These are phyloP conservation scores for Penicillium rolfsii DNA, from an alignment of 2,329 filamentous ascomycete genomes.

Conservation along the genomic window DNA sequence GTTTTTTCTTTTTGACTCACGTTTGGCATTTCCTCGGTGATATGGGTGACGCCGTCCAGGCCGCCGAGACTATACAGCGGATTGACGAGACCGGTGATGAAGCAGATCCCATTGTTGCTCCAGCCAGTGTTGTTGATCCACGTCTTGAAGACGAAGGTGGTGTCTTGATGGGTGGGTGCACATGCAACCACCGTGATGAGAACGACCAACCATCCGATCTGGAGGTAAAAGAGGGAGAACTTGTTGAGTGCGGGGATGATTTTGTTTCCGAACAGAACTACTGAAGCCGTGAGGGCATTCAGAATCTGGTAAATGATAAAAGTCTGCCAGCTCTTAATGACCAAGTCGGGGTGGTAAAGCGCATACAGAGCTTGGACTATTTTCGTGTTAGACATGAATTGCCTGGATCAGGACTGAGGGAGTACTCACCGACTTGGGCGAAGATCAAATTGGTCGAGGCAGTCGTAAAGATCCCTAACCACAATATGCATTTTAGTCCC, in stretches of 20 bases:
- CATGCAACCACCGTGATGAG: slow-evolving; percentile 54
- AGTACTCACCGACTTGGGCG: slow-evolving; percentile 1
- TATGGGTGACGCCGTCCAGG: slow-evolving; percentile 55
- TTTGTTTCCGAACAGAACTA: slow-evolving; percentile 55
- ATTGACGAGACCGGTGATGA: slow-evolving; percentile 57
- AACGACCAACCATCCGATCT: slow-evolving; percentile 53
- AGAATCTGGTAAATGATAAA: slow-evolving; percentile 47
- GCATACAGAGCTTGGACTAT: slow-evolving; percentile 42
- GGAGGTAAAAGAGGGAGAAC: slow-evolving; percentile 53
- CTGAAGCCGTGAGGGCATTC: slow-evolving; percentile 49
- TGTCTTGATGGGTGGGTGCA: slow-evolving; percentile 50
- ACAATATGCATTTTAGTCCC: background rate
- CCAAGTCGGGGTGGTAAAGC: slow-evolving; percentile 45
- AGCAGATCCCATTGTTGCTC: slow-evolving; percentile 54
- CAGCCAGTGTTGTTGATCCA: slow-evolving; percentile 60
- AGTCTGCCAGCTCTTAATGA: slow-evolving; percentile 53
- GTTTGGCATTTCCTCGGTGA: slow-evolving; percentile 58
- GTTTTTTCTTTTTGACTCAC: slow-evolving; percentile 35
- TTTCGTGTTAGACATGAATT: background rate
- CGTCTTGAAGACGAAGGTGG: slow-evolving; percentile 56
- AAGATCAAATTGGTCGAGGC: slow-evolving; percentile 10
- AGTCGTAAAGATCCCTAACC: slow-evolving; percentile 8
- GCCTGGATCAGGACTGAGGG: background rate
- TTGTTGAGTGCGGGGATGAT: slow-evolving; percentile 51
- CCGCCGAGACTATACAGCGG: slow-evolving; percentile 53